Conservation (phyloP, 768 basidiomycete species). For the Kwoniella dejecticola region DNA sequence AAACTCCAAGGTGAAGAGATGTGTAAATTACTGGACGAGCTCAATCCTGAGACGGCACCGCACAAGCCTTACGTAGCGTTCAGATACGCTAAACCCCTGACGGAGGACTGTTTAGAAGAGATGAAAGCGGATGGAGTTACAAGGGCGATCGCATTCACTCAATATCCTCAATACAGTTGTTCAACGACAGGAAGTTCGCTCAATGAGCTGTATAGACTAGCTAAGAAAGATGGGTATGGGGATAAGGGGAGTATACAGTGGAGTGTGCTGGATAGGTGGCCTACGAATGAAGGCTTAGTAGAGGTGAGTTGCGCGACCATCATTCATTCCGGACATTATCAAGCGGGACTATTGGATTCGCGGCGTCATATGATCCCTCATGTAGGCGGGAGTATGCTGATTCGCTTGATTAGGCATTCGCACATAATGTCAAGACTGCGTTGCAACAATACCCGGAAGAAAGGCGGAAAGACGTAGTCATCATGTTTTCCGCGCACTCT, state of each 20-base stretch:
- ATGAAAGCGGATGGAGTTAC: conserved; percentile 89
- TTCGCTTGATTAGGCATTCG: conserved; percentile 69
- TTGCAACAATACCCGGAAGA: conserved; percentile 75
- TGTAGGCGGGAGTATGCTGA: no score
- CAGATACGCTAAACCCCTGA: conserved; percentile 84
- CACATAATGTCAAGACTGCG: conserved; percentile 81
- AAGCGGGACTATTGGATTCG: no score
- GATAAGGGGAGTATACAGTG: conserved; percentile 71
- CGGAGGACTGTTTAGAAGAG: conserved; percentile 74
- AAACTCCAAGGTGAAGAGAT: conserved; percentile 84
- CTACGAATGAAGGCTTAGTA: conserved; percentile 88
- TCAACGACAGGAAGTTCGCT: conserved; percentile 96
- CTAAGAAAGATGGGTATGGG: conserved; percentile 60
- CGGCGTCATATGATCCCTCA: no score
- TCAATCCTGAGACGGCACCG: conserved; percentile 88
- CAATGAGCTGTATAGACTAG: conserved; percentile 73
- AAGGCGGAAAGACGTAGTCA: conserved; percentile 69
- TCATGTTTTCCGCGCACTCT: conserved; percentile 96
- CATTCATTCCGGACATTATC: neutral
- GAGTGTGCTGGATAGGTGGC: conserved; percentile 99
- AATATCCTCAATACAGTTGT: conserved; percentile 98
- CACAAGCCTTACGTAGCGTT: conserved; percentile 97
- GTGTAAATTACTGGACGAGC: conserved; percentile 86
- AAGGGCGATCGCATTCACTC: conserved; percentile 91
- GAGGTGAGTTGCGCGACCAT: conserved; percentile 63